phyloP scores from a whole-genome alignment of 305 asterid genomes.

The Rubia balearica region DNA sequence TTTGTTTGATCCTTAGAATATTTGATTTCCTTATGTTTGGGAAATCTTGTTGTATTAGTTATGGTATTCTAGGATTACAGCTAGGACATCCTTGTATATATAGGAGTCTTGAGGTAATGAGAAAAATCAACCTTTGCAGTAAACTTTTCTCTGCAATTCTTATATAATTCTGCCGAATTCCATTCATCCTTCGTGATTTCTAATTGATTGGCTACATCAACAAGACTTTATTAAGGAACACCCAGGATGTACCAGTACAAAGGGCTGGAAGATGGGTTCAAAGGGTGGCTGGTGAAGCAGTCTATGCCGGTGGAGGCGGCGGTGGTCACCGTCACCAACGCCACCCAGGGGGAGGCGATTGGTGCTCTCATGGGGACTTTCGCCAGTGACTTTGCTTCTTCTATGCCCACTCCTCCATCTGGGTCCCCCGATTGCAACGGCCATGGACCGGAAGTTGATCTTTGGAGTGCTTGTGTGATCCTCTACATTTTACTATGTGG shows the following conservation, averaged over 20 bases:
- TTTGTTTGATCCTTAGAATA: too few species aligned
- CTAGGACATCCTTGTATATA: too few species aligned
- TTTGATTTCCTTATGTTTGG: too few species aligned
- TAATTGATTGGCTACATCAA: too few species aligned
- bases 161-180: too few species aligned
- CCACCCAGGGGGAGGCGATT: slow-evolving; percentile 67
- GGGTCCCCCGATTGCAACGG: slow-evolving; percentile 59
- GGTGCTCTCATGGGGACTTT: slow-evolving; percentile 76
- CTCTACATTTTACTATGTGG: slow-evolving; percentile 77
- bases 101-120: too few species aligned
- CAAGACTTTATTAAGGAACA: too few species aligned
- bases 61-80: too few species aligned
- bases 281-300: slow-evolving; percentile 71
- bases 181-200: too few species aligned
- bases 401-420: slow-evolving; percentile 59
- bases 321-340: slow-evolving; percentile 65
- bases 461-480: slow-evolving; percentile 86
- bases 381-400: slow-evolving; percentile 46
- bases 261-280: slow-evolving; percentile 54
- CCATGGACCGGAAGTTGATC: slow-evolving; percentile 77
- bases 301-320: slow-evolving; percentile 85
- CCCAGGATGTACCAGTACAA: slow-evolving; percentile 25
- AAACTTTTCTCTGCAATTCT: too few species aligned
- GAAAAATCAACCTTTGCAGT: too few species aligned
- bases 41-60: too few species aligned